Conservation (phyloP, 495 filamentous ascomycete genomes). For the Platismatia glauca region DNA sequence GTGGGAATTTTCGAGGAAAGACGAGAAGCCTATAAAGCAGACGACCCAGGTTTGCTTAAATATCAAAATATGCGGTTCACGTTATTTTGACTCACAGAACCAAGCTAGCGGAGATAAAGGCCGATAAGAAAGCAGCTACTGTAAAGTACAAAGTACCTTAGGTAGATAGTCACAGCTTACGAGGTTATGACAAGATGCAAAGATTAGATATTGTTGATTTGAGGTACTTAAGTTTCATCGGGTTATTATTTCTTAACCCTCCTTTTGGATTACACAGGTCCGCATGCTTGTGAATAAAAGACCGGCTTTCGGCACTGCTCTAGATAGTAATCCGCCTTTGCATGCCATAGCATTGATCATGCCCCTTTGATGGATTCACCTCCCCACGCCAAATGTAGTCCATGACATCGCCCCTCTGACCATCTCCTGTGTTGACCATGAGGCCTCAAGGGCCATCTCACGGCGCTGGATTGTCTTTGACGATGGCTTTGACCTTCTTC, state of each 20-base stretch:
- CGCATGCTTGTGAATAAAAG: background rate
- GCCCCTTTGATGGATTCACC: background rate
- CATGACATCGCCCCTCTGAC: background rate
- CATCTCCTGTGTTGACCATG: background rate
- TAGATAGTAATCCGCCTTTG: background rate
- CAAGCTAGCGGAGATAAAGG: conserved; percentile 2
- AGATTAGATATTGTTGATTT: background rate
- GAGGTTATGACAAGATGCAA: no score
- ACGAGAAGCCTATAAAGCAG: background rate
- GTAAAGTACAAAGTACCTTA: no score
- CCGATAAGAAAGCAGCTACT: background rate
- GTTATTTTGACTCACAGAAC: background rate
- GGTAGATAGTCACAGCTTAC: no score
- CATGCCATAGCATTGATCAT: background rate
- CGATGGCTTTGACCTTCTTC: conserved; percentile 72
- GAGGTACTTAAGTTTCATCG: background rate
- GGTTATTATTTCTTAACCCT: background rate
- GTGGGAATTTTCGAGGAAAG: background rate
- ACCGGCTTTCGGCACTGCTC: background rate
- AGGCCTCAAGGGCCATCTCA: conserved; percentile 26
- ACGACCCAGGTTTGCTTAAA: background rate
- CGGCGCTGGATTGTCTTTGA: conserved; percentile 73
- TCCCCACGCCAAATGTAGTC: background rate
- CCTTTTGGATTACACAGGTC: background rate
- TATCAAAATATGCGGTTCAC: no score